Conservation (phyloP, 306 rosid genomes). For the Gynostemma pentaphyllum region DNA sequence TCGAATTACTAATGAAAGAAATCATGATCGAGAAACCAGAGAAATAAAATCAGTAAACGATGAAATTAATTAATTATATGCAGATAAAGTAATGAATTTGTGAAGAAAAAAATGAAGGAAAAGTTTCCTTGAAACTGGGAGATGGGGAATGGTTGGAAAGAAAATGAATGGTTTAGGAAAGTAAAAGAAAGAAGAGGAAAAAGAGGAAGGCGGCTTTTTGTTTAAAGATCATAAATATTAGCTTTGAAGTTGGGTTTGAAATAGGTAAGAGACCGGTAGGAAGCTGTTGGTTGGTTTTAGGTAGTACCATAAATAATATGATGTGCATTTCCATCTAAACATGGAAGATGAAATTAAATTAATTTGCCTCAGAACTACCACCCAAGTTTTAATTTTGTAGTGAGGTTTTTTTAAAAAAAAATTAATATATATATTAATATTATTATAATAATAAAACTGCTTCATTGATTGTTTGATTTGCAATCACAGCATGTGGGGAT, state of each 20-base stretch:
- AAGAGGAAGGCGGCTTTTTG: not conserved
- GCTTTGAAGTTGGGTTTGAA: too few relatives aligned
- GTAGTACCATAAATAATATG: not conserved
- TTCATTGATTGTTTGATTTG: not conserved
- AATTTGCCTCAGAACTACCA: not conserved
- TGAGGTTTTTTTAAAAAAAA: not conserved
- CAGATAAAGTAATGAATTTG: too few relatives aligned
- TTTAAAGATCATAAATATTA: too few relatives aligned
- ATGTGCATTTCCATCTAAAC: too few relatives aligned
- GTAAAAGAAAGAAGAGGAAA: too few relatives aligned
- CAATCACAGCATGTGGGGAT: too few relatives aligned
- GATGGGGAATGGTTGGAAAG: not conserved
- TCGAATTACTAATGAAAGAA: conserved; percentile 28
- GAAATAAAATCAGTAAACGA: not conserved
- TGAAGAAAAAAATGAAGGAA: not conserved
- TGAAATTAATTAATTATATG: too few relatives aligned
- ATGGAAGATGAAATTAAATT: not conserved
- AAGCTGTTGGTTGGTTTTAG: not conserved
- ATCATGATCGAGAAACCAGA: conserved; percentile 23
- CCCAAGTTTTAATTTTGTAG: not conserved
- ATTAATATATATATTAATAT: not conserved
- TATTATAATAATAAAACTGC: not conserved
- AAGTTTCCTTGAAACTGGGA: conserved; percentile 10
- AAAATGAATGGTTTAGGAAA: not conserved
- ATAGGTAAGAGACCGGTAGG: too few relatives aligned